Evolutionary conservation across 805 yeast genomes (phyloP).

Genomic region (Priceomyces haplophilus): DNA sequence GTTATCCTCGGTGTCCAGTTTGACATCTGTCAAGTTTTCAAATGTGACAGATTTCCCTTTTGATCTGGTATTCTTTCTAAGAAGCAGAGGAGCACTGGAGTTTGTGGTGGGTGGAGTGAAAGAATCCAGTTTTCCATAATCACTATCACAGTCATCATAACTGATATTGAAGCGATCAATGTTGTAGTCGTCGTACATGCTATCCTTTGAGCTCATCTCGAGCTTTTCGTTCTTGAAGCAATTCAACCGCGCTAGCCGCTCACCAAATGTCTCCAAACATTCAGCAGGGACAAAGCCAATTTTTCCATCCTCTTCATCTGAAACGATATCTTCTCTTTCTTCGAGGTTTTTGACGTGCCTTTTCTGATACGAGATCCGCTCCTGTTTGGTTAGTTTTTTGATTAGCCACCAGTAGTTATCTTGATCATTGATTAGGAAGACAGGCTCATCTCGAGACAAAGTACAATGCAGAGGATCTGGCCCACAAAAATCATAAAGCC

Average conservation of each 20-base stretch:
- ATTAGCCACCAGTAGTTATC: slow-evolving; percentile 98
- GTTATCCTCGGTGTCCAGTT: slow-evolving; percentile 19
- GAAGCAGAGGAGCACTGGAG: not conserved
- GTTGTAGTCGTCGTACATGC: not conserved
- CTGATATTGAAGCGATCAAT: not conserved
- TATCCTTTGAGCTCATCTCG: slow-evolving; percentile 30
- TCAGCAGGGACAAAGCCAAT: slow-evolving; percentile 98
- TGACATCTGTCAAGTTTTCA: slow-evolving; percentile 31
- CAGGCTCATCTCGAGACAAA: slow-evolving; percentile 75
- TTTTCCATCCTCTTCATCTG: slow-evolving; percentile 53
- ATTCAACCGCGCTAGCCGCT: slow-evolving; percentile 85
- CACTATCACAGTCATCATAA: not conserved
- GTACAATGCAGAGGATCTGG: slow-evolving; percentile 92
- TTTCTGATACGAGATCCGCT: slow-evolving; percentile 27
- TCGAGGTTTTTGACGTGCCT: slow-evolving; percentile 7
- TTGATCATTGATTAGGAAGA: slow-evolving; percentile 76
- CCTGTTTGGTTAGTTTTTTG: slow-evolving; percentile 36
- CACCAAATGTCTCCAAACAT: slow-evolving; percentile 85
- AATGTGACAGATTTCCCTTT: slow-evolving; percentile 37
- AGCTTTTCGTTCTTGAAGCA: slow-evolving; percentile 86
- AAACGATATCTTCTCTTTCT: slow-evolving; percentile 13
- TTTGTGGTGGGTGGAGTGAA: not conserved
- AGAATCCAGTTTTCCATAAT: not conserved
- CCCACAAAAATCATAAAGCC: slow-evolving; percentile 82
- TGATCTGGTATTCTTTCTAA: slow-evolving; percentile 7